Conservation (phyloP, 2,329 filamentous ascomycete genomes). For the Penicillium thymicola region DNA sequence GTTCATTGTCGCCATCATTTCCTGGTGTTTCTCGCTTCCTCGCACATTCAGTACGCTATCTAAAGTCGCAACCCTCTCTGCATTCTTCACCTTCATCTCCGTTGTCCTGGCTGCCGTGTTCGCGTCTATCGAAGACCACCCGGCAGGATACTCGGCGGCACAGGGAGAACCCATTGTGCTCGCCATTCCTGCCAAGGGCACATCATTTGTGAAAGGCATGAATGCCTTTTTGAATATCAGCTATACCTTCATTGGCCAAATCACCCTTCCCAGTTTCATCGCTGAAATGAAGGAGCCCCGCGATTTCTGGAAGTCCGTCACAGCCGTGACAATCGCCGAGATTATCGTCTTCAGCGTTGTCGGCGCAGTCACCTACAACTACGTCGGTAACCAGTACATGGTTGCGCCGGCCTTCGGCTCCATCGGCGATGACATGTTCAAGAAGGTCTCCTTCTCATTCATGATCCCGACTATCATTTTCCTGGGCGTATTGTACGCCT, state of each 20-base stretch:
- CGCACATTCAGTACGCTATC: constrained; percentile 80
- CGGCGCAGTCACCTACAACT: constrained; percentile 78
- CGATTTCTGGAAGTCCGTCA: constrained; percentile 91
- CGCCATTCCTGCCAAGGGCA: constrained; percentile 64
- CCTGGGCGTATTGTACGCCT: constrained; percentile 84
- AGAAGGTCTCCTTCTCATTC: constrained; percentile 88
- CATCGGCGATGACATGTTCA: constrained; percentile 68
- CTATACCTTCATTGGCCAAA: constrained; percentile 95
- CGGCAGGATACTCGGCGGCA: constrained; percentile 61
- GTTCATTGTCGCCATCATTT: constrained; percentile 69
- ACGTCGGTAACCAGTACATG: constrained; percentile 85
- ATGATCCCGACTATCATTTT: constrained; percentile 96
- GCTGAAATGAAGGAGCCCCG: constrained; percentile 80
- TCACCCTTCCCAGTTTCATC: constrained; percentile 90
- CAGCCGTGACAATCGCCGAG: constrained; percentile 84
- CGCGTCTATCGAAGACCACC: constrained; percentile 70
- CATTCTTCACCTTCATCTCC: constrained; percentile 85
- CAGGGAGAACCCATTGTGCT: constrained; percentile 65
- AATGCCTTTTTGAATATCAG: constrained; percentile 92
- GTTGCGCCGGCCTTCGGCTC: constrained; percentile 84
- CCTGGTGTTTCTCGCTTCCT: constrained; percentile 75
- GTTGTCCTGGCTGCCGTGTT: constrained; percentile 83
- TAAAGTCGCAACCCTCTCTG: constrained; percentile 73
- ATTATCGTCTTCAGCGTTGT: constrained; percentile 82
- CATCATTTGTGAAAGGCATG: constrained; percentile 77